A percentile compares a stretch with the other conserved stretches of the same genome.
Conservation (phyloP, 1,139 yeast species). For the Pichia sp. region DNA sequence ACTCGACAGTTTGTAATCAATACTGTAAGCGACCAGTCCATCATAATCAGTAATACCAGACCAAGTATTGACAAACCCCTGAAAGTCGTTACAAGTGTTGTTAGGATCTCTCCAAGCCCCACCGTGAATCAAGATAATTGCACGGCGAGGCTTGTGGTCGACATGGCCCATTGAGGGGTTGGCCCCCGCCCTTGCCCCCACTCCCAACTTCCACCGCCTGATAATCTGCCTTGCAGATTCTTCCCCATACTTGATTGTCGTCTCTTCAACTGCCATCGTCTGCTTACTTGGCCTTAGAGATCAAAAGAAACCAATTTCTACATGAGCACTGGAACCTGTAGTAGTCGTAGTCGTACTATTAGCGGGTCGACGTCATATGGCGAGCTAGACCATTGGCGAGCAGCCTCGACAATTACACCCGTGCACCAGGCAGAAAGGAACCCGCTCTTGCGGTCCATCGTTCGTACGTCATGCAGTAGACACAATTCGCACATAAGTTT, state of each 20-base stretch:
- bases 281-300: no score
- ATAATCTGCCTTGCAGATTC: not conserved
- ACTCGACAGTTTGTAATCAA: slow-evolving; percentile 69
- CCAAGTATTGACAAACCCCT: slow-evolving; percentile 29
- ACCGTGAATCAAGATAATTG: slow-evolving; percentile 61
- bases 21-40: slow-evolving; percentile 28
- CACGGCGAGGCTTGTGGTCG: not conserved
- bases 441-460: no score
- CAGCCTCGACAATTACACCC: no score
- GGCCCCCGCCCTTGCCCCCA: no score
- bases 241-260: not conserved
- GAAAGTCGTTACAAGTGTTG: slow-evolving; percentile 54
- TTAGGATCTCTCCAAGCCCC: slow-evolving; percentile 83
- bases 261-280: not conserved
- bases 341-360: no score
- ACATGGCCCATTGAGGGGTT: not conserved
- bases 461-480: no score
- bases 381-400: no score
- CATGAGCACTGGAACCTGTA: no score
- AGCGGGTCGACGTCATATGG: no score
- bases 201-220: not conserved
- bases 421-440: no score
- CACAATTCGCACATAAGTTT: no score
- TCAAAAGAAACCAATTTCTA: no score
- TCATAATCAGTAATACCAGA: slow-evolving; percentile 1